These are phyloP conservation scores for Coelastrella sp. DNA, from an alignment of 139 green algal species.

Conservation along the genomic window DNA sequence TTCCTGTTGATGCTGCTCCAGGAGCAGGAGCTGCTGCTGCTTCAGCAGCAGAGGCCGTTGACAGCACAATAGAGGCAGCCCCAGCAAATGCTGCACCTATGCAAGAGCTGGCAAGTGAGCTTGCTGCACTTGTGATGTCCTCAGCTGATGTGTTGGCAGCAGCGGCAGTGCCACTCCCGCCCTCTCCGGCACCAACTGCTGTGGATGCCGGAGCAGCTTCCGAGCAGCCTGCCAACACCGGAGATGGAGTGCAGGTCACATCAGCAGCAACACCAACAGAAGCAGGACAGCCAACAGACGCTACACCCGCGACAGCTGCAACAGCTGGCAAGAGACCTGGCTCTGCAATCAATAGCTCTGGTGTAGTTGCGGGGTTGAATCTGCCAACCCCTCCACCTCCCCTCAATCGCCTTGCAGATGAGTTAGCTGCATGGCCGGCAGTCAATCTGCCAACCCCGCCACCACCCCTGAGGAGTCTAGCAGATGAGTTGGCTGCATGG, in stretches of 20 bases:
- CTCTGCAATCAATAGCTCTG: too few relatives aligned
- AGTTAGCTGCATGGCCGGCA: conserved; percentile 37
- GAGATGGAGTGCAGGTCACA: neutral
- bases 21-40: neutral
- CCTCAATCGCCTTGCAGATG: conserved; percentile 28
- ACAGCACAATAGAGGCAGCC: neutral
- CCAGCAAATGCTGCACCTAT: neutral
- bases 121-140: neutral
- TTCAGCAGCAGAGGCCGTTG: neutral
- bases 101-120: neutral
- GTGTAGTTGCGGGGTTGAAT: too few relatives aligned
- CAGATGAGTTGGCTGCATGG: conserved; percentile 42
- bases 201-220: neutral
- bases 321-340: too few relatives aligned
- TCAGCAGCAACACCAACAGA: neutral
- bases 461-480: conserved; percentile 24
- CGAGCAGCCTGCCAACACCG: neutral
- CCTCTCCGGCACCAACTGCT: neutral
- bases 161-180: neutral
- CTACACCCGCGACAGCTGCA: too few relatives aligned
- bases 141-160: neutral
- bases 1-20: too few relatives aligned
- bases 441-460: conserved; percentile 30
- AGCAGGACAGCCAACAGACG: neutral
- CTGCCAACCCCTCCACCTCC: too few relatives aligned